A percentile compares a stretch with the other conserved stretches of the same genome.
Conservation (phyloP, 306 rosid genomes). For the Bauhinia variegata region DNA sequence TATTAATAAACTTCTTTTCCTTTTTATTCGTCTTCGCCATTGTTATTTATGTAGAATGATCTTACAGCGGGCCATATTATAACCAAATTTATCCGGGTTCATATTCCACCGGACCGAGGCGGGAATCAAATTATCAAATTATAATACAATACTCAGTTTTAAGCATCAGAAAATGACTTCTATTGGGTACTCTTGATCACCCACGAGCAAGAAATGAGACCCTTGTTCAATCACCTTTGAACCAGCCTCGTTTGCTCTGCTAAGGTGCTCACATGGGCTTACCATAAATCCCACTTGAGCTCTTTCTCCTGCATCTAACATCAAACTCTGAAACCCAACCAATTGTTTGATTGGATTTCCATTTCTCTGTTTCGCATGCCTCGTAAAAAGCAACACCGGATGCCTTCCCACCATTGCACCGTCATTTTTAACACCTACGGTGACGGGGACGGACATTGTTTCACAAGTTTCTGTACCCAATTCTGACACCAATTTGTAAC, state of each 20-base stretch:
- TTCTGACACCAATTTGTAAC: constrained; percentile 62
- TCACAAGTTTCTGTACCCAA: constrained; percentile 57
- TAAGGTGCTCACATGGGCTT: constrained; percentile 80
- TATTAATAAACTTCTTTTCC: background rate
- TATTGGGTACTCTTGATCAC: constrained; percentile 71
- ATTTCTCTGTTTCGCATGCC: constrained; percentile 34
- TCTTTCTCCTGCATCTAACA: constrained; percentile 63
- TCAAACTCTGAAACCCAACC: constrained; percentile 71
- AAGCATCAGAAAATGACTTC: constrained; percentile 53
- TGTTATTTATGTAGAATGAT: too few relatives aligned
- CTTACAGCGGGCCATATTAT: too few relatives aligned
- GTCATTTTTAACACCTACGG: constrained; percentile 55
- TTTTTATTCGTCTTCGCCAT: too few relatives aligned
- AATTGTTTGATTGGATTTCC: constrained; percentile 67
- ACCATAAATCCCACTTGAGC: constrained; percentile 57
- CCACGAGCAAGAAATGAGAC: constrained; percentile 67
- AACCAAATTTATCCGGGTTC: too few relatives aligned
- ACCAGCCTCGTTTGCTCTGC: constrained; percentile 75
- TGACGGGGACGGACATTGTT: constrained; percentile 53
- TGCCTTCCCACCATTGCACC: constrained; percentile 85
- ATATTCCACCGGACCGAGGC: too few relatives aligned
- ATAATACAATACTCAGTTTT: constrained; percentile 1
- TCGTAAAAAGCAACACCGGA: constrained; percentile 65
- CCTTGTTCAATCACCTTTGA: constrained; percentile 77
- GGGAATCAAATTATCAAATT: constrained; percentile 6